Conservation (phyloP, 768 basidiomycete genomes). For the Hygrocybe punicea region DNA sequence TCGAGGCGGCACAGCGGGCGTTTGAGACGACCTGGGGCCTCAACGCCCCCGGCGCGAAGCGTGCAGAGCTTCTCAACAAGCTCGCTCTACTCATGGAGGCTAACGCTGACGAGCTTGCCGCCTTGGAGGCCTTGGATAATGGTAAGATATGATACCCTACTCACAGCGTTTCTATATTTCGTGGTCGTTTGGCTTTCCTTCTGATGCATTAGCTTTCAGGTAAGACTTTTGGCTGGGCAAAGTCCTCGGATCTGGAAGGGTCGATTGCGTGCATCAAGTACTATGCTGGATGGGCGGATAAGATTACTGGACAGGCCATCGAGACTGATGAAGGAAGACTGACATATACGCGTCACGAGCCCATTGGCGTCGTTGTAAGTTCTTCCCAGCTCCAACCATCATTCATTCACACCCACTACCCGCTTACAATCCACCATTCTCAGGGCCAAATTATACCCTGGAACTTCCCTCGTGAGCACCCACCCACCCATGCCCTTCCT, state of each 20-base stretch:
- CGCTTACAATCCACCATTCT: background rate
- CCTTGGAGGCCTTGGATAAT: conserved; percentile 66
- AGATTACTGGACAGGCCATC: conserved; percentile 36
- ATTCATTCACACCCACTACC: background rate
- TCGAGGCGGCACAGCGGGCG: conserved; percentile 55
- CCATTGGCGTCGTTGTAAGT: conserved; percentile 46
- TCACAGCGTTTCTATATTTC: background rate
- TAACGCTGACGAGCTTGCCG: conserved; percentile 55
- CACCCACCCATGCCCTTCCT: conserved; percentile 14
- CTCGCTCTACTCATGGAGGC: conserved; percentile 57
- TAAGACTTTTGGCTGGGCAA: conserved; percentile 52
- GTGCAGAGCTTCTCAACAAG: conserved; percentile 51
- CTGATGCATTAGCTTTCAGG: conserved; percentile 28
- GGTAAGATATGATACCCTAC: conserved; percentile 31
- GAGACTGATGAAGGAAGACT: conserved; percentile 51
- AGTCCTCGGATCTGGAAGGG: conserved; percentile 44
- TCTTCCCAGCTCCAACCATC: background rate
- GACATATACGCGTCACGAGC: conserved; percentile 61
- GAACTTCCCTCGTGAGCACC: conserved; percentile 56
- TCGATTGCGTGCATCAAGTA: conserved; percentile 42
- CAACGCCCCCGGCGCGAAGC: conserved; percentile 43
- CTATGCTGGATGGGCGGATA: conserved; percentile 60
- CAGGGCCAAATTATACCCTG: conserved; percentile 47
- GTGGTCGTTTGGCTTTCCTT: background rate
- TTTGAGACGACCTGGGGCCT: conserved; percentile 62